Conservation (phyloP, 345 rosid genomes). For the Gossypium raimondii region DNA sequence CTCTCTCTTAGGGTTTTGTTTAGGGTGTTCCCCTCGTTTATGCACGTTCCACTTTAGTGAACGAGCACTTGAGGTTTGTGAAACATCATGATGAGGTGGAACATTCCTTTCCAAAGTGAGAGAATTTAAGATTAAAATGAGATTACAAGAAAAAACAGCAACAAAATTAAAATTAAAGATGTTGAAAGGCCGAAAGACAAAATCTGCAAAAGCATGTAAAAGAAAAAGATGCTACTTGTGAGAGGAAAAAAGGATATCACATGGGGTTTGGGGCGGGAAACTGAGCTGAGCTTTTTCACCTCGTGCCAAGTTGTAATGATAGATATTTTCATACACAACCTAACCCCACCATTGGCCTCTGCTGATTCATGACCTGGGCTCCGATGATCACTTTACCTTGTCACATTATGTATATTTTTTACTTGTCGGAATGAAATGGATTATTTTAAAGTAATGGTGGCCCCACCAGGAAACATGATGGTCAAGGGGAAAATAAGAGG, state of each 20-base stretch:
- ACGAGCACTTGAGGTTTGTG: background rate
- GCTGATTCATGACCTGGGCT: constrained; percentile 3
- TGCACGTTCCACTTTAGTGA: no score
- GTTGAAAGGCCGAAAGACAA: constrained; percentile 1
- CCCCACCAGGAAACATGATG: constrained; percentile 11
- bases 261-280: background rate
- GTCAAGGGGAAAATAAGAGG: background rate
- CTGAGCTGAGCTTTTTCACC: background rate
- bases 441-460: background rate
- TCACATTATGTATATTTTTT: background rate
- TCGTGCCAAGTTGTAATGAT: background rate
- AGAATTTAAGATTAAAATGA: background rate
- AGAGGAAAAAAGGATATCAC: background rate
- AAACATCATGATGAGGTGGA: background rate
- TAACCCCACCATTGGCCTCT: constrained; percentile 6
- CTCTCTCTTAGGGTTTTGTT: no score
- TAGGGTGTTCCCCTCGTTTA: no score
- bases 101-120: no score
- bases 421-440: background rate
- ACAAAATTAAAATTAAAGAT: constrained; percentile 2
- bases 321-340: background rate
- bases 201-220: constrained; percentile 22
- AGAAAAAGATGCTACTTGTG: background rate
- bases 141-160: background rate
- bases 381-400: background rate